Conservation (phyloP, 2,329 filamentous ascomycete species). For the Aureobasidium namibiae region DNA sequence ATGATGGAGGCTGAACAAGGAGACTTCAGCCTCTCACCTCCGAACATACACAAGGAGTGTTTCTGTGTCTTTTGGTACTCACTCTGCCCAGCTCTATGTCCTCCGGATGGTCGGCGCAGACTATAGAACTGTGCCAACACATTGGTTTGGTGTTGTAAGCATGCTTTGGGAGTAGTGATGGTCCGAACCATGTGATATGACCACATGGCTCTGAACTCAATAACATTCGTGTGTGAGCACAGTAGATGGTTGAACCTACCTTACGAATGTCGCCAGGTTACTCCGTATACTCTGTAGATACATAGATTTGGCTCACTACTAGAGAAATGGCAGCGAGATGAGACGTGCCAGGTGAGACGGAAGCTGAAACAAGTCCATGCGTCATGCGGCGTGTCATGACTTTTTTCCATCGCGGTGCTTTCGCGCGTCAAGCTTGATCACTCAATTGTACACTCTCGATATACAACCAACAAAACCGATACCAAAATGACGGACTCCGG, state of each 20-base stretch:
- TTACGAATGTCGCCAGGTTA: too few species aligned
- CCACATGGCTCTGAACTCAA: too few species aligned
- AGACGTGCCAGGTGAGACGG: not conserved
- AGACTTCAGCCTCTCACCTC: not conserved
- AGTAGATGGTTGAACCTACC: not conserved
- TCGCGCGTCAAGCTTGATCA: not conserved
- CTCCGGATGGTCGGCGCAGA: too few species aligned
- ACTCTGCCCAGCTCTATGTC: too few species aligned
- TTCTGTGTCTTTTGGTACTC: too few species aligned
- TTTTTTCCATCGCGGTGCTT: constrained; percentile 6
- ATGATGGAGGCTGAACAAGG: too few species aligned
- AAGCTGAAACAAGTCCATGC: constrained; percentile 1
- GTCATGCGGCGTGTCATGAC: constrained; percentile 1
- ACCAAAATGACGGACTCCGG: constrained; percentile 9
- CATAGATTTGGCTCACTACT: not conserved
- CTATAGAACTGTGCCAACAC: too few species aligned
- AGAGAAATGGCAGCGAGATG: not conserved
- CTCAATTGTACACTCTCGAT: not conserved
- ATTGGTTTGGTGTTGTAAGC: too few species aligned
- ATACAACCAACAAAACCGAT: not conserved
- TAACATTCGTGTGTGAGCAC: not conserved
- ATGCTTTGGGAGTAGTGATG: too few species aligned
- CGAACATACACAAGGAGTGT: not conserved
- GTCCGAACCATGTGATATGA: too few species aligned
- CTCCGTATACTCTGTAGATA: too few species aligned